Conservation (phyloP, 108 stramenopile species). For the Pseudonitzschia multiseries region DNA sequence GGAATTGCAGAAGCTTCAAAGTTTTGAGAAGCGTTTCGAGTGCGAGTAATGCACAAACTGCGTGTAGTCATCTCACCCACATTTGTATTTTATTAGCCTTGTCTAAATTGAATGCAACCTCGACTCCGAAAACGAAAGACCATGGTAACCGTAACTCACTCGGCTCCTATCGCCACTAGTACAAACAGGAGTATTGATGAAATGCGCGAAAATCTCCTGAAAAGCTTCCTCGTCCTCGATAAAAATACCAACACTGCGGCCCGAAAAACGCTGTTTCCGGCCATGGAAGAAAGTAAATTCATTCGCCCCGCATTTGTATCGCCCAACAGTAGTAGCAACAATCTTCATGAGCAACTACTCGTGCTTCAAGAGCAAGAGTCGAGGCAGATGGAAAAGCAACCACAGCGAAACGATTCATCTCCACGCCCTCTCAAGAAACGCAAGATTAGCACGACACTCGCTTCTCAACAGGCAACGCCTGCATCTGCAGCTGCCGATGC, state of each 20-base stretch:
- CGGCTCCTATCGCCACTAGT: background rate
- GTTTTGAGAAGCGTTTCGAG: no score
- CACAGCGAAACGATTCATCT: background rate
- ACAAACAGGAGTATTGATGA: background rate
- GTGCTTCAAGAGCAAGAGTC: background rate
- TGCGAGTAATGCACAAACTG: no score
- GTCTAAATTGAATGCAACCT: no score
- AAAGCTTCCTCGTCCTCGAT: background rate
- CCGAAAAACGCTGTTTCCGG: background rate
- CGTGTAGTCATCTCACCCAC: no score
- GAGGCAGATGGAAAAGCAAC: background rate
- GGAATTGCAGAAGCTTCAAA: background rate
- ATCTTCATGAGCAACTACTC: background rate
- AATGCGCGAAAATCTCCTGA: background rate
- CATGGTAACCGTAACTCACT: background rate
- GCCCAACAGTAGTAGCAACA: background rate
- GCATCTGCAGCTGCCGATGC: background rate
- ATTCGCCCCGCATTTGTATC: background rate
- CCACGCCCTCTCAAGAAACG: conserved; percentile 6
- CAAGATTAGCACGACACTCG: background rate
- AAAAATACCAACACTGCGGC: background rate
- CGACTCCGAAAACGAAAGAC: background rate
- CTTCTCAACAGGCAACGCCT: background rate
- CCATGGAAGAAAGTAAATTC: background rate
- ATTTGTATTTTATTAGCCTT: no score